Evolutionary conservation across 192 early-diverging fungal species (phyloP).

Genomic region (Coemansia sp.): DNA sequence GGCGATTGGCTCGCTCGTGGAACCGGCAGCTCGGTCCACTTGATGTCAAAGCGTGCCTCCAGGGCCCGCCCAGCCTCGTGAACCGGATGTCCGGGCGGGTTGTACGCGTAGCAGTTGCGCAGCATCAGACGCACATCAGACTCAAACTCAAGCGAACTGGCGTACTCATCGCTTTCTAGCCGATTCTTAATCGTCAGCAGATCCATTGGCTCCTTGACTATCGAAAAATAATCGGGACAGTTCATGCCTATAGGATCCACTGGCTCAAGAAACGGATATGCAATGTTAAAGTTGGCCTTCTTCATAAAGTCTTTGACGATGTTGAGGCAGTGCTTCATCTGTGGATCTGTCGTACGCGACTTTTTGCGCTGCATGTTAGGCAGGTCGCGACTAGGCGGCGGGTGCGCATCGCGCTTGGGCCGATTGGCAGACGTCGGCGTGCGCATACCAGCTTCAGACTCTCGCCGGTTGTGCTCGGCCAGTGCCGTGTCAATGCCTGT

Average conservation of each 20-base stretch:
- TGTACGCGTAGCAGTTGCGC: constrained; percentile 83
- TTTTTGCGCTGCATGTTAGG: constrained; percentile 47
- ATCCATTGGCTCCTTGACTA: constrained; percentile 91
- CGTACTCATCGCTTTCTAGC: constrained; percentile 67
- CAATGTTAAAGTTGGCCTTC: constrained; percentile 64
- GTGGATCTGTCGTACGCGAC: constrained; percentile 54
- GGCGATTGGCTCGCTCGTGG: constrained; percentile 35
- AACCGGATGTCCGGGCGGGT: constrained; percentile 65
- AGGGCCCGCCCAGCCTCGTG: constrained; percentile 68
- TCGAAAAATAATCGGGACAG: constrained; percentile 82
- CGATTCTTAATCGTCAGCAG: constrained; percentile 73
- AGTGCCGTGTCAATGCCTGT: constrained; percentile 54
- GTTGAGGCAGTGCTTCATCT: constrained; percentile 64
- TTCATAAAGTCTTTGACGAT: constrained; percentile 69
- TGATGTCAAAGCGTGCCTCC: constrained; percentile 76
- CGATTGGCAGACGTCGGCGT: constrained; percentile 56
- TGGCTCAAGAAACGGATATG: constrained; percentile 75
- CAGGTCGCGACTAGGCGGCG: constrained; percentile 60
- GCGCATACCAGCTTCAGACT: constrained; percentile 29
- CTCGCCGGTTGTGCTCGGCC: constrained; percentile 42
- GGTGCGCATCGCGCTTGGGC: constrained; percentile 63
- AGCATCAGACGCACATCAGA: constrained; percentile 80
- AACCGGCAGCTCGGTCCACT: constrained; percentile 62
- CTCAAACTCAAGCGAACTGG: constrained; percentile 65
- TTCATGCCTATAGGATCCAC: constrained; percentile 82